Evolutionary conservation across 2,329 filamentous ascomycete genomes (phyloP).

Genomic region (Colletotrichum agaves): DNA sequence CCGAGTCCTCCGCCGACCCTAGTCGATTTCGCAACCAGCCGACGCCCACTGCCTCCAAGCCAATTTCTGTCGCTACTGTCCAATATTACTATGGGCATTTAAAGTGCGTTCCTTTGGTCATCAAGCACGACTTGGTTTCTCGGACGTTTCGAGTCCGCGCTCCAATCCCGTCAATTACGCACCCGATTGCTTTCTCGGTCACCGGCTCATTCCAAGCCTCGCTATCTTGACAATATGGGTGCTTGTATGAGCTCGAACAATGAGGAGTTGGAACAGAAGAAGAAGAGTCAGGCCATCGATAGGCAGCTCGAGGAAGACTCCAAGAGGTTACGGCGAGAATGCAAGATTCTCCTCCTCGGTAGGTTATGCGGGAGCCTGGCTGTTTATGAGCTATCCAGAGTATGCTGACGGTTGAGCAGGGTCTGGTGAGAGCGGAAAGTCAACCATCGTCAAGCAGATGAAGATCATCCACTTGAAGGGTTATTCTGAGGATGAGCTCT

Average conservation of each 20-base stretch:
- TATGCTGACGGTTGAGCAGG: conserved; percentile 62
- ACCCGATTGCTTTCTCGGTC: not conserved
- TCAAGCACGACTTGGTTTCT: not conserved
- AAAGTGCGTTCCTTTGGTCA: conserved; percentile 18
- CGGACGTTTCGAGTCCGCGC: conserved; percentile 5
- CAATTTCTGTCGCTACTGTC: too few relatives aligned
- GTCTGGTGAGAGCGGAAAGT: conserved; percentile 98
- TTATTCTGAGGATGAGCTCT: conserved; percentile 92
- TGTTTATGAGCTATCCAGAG: not conserved
- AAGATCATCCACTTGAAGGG: conserved; percentile 99
- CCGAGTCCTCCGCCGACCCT: conserved; percentile 24
- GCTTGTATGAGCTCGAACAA: conserved; percentile 90
- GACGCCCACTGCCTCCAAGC: not conserved
- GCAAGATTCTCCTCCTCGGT: conserved; percentile 98
- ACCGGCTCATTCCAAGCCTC: conserved; percentile 9
- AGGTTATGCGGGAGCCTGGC: conserved; percentile 48
- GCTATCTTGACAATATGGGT: conserved; percentile 74
- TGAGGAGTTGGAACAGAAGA: conserved; percentile 92
- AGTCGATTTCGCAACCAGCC: not conserved
- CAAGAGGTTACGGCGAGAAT: conserved; percentile 91
- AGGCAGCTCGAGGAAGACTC: conserved; percentile 94
- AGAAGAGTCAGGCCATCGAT: conserved; percentile 96
- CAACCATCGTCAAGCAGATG: conserved; percentile 99
- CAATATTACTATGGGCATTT: conserved; percentile 36
- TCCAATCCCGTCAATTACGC: conserved; percentile 6